Base-by-base conservation (phyloP, 2,329 filamentous ascomycete genomes). In the Ceratocystis cubensis region DNA sequence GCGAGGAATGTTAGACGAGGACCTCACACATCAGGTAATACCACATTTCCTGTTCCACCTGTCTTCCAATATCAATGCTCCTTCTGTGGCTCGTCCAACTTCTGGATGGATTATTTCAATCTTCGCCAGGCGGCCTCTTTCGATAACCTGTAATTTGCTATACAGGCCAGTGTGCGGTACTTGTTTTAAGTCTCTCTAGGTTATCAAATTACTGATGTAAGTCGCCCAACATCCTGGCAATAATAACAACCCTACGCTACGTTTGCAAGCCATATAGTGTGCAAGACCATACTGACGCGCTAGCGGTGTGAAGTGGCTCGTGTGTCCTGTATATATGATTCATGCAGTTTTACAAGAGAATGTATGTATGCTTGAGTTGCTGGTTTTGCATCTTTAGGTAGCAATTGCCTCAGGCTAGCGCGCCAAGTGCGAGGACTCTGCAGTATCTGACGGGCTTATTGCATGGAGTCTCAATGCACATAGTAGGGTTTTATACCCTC, bases 261-360 rank as follows among this genome's bases (percentile, higher is more conserved):
- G 15, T 33, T 17, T 57, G 10, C 13, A 33, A 33, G 30, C 30
- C 30, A 33, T 2, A 33, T 33, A 33, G 30, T 33, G 30, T 8
- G 30, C 30, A 25, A 33, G 15, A n/a, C 20, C 30, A 17, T 57
- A 57, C 28, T 30, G 22, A 33, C 53, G 53, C 53, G 53, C 20
- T 20, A 59, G 56, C 56, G 56, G 56, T 59, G 56, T 59, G 56
- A 37, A 25, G 56, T 59, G 28, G 28, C 56, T 59, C 13, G 15
- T 37, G 28, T 59, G 56, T 37, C 28, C 25, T 37, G 8, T n/a
- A 53, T 53, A n/a, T 59, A 59, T 37, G 28, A 33, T 59, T 15
- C 28, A 59, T 59, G 56, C 56, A 59, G 25, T 41, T 15, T 37
- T 33, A 37, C 28, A 59, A 59, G n/a, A 20, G 33, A 37, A 8